phyloP scores from a whole-genome alignment of 2,329 filamentous ascomycete genomes.

The Hypoxylon sp. region DNA sequence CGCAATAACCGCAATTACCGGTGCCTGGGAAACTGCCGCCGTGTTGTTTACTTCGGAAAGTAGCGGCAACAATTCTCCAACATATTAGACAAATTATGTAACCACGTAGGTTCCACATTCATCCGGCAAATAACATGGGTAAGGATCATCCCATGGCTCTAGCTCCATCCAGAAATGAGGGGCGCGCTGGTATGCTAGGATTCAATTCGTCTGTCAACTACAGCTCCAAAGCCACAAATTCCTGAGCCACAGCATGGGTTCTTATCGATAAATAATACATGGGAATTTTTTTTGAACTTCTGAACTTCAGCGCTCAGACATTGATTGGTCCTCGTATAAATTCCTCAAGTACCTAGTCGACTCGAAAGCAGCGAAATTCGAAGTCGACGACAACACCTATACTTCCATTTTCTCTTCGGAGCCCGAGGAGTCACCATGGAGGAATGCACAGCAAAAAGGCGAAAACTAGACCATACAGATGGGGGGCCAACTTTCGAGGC shows the following conservation, averaged over 20 bases:
- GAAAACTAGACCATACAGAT: slow-evolving; percentile 63
- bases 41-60: slow-evolving; percentile 47
- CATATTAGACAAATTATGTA: slow-evolving; percentile 28
- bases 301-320: neutral
- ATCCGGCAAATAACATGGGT: slow-evolving; percentile 25
- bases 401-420: neutral
- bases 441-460: slow-evolving; percentile 62
- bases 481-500: slow-evolving; percentile 58
- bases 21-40: slow-evolving; percentile 25
- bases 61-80: slow-evolving; percentile 42
- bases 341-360: neutral
- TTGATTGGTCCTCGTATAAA: slow-evolving; percentile 5
- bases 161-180: slow-evolving; percentile 25
- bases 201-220: neutral
- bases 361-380: neutral
- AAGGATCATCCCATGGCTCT: slow-evolving; percentile 4
- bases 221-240: slow-evolving; percentile 6
- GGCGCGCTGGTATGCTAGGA: slow-evolving; percentile 1
- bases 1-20: slow-evolving; percentile 1
- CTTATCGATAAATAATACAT: slow-evolving; percentile 40
- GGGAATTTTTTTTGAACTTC: slow-evolving; percentile 32
- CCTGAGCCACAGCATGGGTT: slow-evolving; percentile 15
- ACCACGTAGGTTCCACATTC: slow-evolving; percentile 1
- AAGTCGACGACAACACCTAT: slow-evolving; percentile 7
- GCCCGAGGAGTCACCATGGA: slow-evolving; percentile 58